These are phyloP conservation scores for Helminthosporium solani DNA, from an alignment of 2,329 filamentous ascomycete genomes.

Conservation along the genomic window DNA sequence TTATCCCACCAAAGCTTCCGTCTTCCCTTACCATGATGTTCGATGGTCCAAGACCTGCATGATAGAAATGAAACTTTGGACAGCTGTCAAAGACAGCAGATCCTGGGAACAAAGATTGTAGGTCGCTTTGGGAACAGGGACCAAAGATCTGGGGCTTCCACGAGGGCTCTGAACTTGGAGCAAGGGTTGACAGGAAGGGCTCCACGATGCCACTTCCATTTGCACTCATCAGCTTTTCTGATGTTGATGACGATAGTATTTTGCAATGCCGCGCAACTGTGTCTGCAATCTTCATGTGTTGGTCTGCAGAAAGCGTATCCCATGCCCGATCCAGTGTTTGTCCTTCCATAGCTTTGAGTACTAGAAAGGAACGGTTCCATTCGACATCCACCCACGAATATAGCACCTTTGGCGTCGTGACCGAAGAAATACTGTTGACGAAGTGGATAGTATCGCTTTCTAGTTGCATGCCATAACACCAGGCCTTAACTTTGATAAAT, in stretches of 20 bases:
- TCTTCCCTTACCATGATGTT: constrained; percentile 5
- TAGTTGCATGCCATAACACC: constrained; percentile 2
- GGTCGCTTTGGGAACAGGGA: constrained; percentile 1
- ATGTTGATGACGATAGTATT: constrained; percentile 2
- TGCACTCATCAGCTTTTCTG: constrained; percentile 2
- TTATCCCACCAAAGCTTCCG: constrained; percentile 3
- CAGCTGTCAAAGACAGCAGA: background rate
- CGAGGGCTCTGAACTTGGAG: constrained; percentile 3
- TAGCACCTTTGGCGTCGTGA: constrained; percentile 1
- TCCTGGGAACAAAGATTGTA: constrained; percentile 1
- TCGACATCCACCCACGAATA: background rate
- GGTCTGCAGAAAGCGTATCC: constrained; percentile 4
- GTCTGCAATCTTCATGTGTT: constrained; percentile 4
- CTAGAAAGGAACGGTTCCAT: constrained; percentile 3
- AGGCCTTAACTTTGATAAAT: constrained; percentile 6
- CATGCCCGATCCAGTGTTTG: constrained; percentile 5
- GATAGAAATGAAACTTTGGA: constrained; percentile 5
- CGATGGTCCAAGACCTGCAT: constrained; percentile 4
- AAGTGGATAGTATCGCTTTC: constrained; percentile 6
- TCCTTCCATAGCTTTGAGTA: constrained; percentile 6
- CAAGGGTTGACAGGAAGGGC: background rate
- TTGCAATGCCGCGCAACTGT: constrained; percentile 3
- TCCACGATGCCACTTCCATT: constrained; percentile 2
- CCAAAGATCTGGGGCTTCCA: constrained; percentile 5
- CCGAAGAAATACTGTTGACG: constrained; percentile 3